A percentile compares a stretch with the other conserved stretches of the same genome.
Evolutionary conservation across 768 basidiomycete genomes (phyloP).

Genomic region (Lactarius quietus): DNA sequence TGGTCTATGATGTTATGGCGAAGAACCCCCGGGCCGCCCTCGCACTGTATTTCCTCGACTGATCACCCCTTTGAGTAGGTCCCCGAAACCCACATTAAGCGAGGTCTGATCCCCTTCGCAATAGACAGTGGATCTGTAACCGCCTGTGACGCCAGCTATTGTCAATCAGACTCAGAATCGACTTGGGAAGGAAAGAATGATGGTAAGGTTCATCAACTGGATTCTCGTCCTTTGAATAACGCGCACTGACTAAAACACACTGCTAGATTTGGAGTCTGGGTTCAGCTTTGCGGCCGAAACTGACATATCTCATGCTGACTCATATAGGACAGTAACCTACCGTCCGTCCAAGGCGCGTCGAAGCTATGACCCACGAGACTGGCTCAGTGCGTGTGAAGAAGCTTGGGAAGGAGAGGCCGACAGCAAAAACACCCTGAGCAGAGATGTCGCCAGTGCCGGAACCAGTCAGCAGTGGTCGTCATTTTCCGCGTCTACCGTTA

Average conservation of each 20-base stretch:
- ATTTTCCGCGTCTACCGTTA: slow-evolving; percentile 15
- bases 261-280: slow-evolving; percentile 18
- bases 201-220: slow-evolving; percentile 8
- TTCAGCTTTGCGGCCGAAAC: slow-evolving; percentile 15
- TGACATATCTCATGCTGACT: slow-evolving; percentile 21
- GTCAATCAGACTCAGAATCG: slow-evolving; percentile 11
- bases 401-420: slow-evolving; percentile 7
- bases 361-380: slow-evolving; percentile 12
- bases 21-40: slow-evolving; percentile 25
- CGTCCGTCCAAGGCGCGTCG: slow-evolving; percentile 11
- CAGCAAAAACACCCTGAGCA: neutral
- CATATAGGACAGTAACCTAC: slow-evolving; percentile 12
- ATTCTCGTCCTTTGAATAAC: neutral
- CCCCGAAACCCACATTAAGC: slow-evolving; percentile 24
- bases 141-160: neutral
- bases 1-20: slow-evolving; percentile 24
- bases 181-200: slow-evolving; percentile 22
- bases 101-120: slow-evolving; percentile 20
- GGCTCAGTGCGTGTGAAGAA: slow-evolving; percentile 15
- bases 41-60: slow-evolving; percentile 21
- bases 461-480: slow-evolving; percentile 20
- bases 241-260: neutral
- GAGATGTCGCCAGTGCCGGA: slow-evolving; percentile 6
- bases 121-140: slow-evolving; percentile 1
- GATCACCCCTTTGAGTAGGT: slow-evolving; percentile 24